Percentiles rank a stretch among this genome's conserved stretches.
phyloP scores from a whole-genome alignment of 169 alveolate species.

The Plasmodium vivax region DNA sequence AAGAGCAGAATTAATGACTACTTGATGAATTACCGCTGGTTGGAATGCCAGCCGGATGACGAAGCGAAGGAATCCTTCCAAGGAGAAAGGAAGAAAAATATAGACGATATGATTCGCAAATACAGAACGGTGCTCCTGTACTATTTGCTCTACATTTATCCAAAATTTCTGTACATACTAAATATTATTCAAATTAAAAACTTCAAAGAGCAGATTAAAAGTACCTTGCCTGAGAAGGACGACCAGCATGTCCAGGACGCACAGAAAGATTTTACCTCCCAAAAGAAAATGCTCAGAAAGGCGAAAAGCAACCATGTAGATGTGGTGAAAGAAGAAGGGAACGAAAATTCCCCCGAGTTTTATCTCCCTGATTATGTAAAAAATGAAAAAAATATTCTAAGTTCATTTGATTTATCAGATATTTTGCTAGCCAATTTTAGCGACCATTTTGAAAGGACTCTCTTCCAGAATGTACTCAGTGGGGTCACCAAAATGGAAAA shows the following conservation, averaged over 20 bases:
- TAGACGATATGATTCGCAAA: slow-evolving; percentile 28
- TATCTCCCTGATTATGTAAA: slow-evolving; percentile 37
- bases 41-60: neutral
- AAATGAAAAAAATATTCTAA: slow-evolving; percentile 24
- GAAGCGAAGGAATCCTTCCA: neutral
- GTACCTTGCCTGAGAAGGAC: slow-evolving; percentile 10
- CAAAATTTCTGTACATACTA: slow-evolving; percentile 55
- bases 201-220: slow-evolving; percentile 37
- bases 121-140: slow-evolving; percentile 56
- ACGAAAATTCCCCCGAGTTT: neutral
- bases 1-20: slow-evolving; percentile 25
- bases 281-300: slow-evolving; percentile 43
- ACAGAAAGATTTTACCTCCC: slow-evolving; percentile 50
- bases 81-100: slow-evolving; percentile 13
- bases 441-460: neutral
- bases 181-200: slow-evolving; percentile 41
- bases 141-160: slow-evolving; percentile 60
- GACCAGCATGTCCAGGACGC: slow-evolving; percentile 55
- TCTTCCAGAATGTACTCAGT: slow-evolving; percentile 25
- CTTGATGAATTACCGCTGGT: slow-evolving; percentile 66
- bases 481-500: neutral
- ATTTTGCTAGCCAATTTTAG: slow-evolving; percentile 12
- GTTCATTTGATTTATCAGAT: slow-evolving; percentile 14
- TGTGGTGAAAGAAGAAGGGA: slow-evolving; percentile 18
- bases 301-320: slow-evolving; percentile 10